Conservation (phyloP, 2,329 filamentous ascomycete genomes). For the Fusarium oligoseptatum region DNA sequence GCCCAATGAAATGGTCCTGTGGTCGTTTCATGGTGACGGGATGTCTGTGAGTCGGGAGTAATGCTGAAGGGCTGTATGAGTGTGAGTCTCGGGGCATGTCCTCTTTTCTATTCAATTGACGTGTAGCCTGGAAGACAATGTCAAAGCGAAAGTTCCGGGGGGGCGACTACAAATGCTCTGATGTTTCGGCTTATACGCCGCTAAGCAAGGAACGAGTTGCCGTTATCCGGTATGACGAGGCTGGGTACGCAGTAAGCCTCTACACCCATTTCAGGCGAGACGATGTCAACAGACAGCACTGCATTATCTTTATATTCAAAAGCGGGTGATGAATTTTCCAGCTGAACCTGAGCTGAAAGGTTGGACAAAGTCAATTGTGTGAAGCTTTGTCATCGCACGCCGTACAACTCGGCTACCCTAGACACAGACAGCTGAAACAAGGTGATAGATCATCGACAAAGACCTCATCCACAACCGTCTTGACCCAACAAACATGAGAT, state of each 20-base stretch:
- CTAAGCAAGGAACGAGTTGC: conserved; percentile 4
- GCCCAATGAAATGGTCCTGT: conserved; percentile 17
- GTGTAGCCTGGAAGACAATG: neutral
- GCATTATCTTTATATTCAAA: too few relatives aligned
- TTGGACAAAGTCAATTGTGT: neutral
- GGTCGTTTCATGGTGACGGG: conserved; percentile 13
- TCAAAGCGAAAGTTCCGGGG: neutral
- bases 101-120: neutral
- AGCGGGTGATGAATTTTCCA: neutral
- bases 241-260: neutral
- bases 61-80: neutral
- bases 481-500: neutral
- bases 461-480: neutral
- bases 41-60: neutral
- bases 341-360: neutral
- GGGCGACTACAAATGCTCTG: neutral
- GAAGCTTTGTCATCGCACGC: neutral
- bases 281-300: neutral
- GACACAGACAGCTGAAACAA: neutral
- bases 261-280: neutral
- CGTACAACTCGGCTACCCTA: conserved; percentile 7
- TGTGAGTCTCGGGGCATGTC: neutral
- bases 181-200: conserved; percentile 3
- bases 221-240: conserved; percentile 4
- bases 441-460: neutral